Base-by-base conservation (phyloP, 1,139 yeast genomes). In the Lodderomyces orthopsilosis region DNA sequence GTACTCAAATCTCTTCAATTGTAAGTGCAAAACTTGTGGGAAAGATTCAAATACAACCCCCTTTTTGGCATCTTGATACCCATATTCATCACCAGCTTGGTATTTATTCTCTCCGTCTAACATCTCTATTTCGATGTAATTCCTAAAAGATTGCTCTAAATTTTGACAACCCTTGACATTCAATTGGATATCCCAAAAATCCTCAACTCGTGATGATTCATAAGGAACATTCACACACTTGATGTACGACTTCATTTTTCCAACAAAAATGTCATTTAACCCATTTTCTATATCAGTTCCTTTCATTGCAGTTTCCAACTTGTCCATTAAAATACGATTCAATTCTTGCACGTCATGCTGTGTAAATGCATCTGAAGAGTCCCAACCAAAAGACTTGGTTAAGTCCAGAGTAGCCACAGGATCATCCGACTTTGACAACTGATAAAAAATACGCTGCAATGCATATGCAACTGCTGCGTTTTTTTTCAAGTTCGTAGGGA, bases 301-400 rank as follows among this genome's bases (percentile, higher is more conserved):
- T 59, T 90, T 90, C 98, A 93, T 91, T 42, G 89, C 88, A 6
- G 83, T 75, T 63, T 94, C 99, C 42, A 93, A 73, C 54, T 85
- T 83, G 62, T 93, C 99, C 97, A 94, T 93, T 59, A 93, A 74
- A 34, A 94, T 91, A 56, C 99, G 83, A 60, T 91, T 90, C 61
- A 94, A 75, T 62, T 93, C 99, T 61, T 94, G 98, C 13, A 93
- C 97, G 61, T 93, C 99, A 63, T 93, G 98, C 63, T 93, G 99
- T 6, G 96, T 88, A 62, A 93, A 94, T 0, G 98, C 96, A 56
- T 93, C 98, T 9, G 85, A 84, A 8, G 90, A 79, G 60, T 91
- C 96, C 99, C 99, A 93, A 9, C 99, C 98, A 70, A 93, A 93
- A 0, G 98, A 85, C 49, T 81, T 79, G 0, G 98, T 93, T 46